Base-by-base conservation (phyloP, 345 rosid genomes). In the Populus deltoides region DNA sequence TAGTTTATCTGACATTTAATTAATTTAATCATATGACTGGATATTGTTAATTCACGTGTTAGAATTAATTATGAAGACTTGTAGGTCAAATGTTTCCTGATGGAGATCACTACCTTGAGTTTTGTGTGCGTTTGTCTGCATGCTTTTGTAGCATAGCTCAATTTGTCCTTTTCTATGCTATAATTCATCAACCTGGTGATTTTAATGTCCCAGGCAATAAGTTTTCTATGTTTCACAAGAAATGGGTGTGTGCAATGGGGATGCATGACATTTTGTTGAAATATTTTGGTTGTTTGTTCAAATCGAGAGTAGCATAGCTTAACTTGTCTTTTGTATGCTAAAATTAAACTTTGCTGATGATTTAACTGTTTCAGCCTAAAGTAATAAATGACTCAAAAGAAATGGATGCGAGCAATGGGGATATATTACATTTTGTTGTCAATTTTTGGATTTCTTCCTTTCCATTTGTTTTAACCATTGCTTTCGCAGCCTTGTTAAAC, bases 1-100 rank as follows among this genome's bases (percentile, higher is more conserved):
- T 22, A 78, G 33, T 45, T 22, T 66, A 35, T 68, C 25, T 68
- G 49, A 57, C 67, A 77, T 77, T 77, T 27, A 49, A 36, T 70
- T 22, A 24, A 59, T 24, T 33, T 33, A 33, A 25, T 53, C 47
- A 25, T 2, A 66, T 33, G 10, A 27, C 36, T 45, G 68, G 22
- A 16, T 55, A 39, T 29, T 77, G 39, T 29, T 57, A 11, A 53
- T 57, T 68, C 43, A 38, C 10, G 11, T 18, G 68, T 45, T 65
- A 2, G 75, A 65, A 53, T 39, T 18, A 29, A 57, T 57, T 13
- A 51, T 36, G 61, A 68, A 31, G 66, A 53, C 49, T 39, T 22
- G 38, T 5, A 35, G 29, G 29, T 67, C 27, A 5, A 33, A 31
- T 45, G 8, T 66, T 41, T 49, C 45, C 4, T 39, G 47, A 66